These are phyloP conservation scores for Xylariaceae sp. DNA, from an alignment of 2,329 filamentous ascomycete species.

Conservation along the genomic window DNA sequence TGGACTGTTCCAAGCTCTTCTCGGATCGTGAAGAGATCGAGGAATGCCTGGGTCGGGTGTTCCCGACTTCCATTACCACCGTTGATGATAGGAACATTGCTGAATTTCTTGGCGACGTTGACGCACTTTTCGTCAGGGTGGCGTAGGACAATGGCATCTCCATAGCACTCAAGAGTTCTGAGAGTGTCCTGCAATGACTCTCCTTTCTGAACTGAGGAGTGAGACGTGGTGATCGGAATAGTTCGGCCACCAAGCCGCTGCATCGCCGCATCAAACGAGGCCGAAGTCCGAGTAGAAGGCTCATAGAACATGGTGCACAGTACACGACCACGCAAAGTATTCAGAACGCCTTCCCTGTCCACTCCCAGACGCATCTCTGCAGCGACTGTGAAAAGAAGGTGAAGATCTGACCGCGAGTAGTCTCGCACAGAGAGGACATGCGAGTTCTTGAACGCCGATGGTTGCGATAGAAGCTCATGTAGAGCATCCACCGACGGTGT, in stretches of 20 bases:
- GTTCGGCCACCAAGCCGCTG: constrained; percentile 91
- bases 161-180: constrained; percentile 89
- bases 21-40: constrained; percentile 97
- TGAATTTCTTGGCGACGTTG: constrained; percentile 79
- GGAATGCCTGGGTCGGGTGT: constrained; percentile 95
- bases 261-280: constrained; percentile 97
- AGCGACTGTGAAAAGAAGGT: constrained; percentile 91
- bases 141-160: constrained; percentile 91
- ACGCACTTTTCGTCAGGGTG: constrained; percentile 82
- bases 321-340: constrained; percentile 79
- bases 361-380: constrained; percentile 97
- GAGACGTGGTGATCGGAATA: constrained; percentile 73
- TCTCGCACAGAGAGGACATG: constrained; percentile 91
- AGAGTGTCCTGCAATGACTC: constrained; percentile 92
- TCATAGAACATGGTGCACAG: constrained; percentile 96
- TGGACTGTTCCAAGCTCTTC: constrained; percentile 96
- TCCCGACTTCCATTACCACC: constrained; percentile 94
- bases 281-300: constrained; percentile 90
- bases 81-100: constrained; percentile 90
- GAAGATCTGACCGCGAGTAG: constrained; percentile 82
- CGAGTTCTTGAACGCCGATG: constrained; percentile 81
- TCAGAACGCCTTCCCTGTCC: constrained; percentile 83
- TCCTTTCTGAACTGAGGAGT: constrained; percentile 90
- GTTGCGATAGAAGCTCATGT: constrained; percentile 65
- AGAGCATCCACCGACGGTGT: constrained; percentile 58